These are phyloP conservation scores for Chlorella sp. DNA, from an alignment of 139 green algal species.

Conservation along the genomic window DNA sequence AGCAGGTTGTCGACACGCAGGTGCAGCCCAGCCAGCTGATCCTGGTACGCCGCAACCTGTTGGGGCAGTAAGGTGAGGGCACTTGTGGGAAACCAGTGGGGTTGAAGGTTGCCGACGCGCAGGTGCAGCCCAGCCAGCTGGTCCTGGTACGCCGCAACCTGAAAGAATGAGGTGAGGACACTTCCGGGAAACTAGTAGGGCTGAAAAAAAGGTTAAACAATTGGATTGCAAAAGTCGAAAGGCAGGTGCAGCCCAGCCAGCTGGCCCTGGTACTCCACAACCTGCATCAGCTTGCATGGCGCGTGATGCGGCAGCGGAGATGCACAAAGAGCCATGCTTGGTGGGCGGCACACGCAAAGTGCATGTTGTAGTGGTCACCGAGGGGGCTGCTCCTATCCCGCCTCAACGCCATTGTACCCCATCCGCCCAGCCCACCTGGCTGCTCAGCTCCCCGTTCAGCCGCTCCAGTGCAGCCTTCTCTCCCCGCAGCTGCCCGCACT, in stretches of 20 bases:
- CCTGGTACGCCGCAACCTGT: neutral
- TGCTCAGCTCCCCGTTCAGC: neutral
- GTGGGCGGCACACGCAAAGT: no score
- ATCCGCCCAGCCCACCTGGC: neutral
- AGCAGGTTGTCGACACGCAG: conserved; percentile 30
- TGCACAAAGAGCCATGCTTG: no score
- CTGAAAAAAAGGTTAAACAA: no score
- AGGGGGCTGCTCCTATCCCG: no score
- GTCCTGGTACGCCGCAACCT: neutral
- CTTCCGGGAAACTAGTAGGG: no score
- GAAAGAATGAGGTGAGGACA: no score
- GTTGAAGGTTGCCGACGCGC: conserved; percentile 20
- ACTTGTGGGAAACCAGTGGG: no score
- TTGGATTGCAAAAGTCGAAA: conserved; percentile 9
- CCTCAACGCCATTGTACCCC: no score
- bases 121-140: neutral
- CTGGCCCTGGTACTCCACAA: no score
- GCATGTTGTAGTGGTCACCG: no score
- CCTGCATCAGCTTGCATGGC: no score
- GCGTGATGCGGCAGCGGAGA: no score
- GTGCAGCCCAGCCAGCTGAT: conserved; percentile 2
- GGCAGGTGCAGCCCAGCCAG: neutral
- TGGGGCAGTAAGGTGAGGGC: neutral
- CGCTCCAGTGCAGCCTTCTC: neutral
- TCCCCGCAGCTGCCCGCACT: neutral